Base-by-base conservation (phyloP, 2,329 filamentous ascomycete species). In the Paecilomyces formosus region DNA sequence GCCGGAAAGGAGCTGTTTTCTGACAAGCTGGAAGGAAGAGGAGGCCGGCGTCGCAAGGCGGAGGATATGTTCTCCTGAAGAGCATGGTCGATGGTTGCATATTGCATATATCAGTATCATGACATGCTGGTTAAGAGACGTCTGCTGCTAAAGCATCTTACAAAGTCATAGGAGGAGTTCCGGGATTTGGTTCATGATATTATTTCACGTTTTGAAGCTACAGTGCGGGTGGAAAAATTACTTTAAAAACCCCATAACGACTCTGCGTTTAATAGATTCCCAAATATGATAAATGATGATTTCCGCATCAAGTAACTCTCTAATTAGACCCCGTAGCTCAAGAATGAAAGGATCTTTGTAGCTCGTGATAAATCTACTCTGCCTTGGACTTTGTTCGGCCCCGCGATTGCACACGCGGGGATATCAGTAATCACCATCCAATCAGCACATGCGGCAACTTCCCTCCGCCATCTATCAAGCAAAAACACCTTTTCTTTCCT, bases 41-140 rank as follows among this genome's bases (percentile, higher is more conserved):
- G 82, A 13, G 79, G 80, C 59, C 80, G 78, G 61, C 82, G 89
- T 63, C 84, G 87, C 65, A 85, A 79, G 68, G 89, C 89, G 0
- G 87, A 90, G 65, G 89, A 92, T 74, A 77, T 89, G 62, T 92
- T 91, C 69, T 79, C 81, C 61, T 91, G 72, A 82, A 28, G 31
- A 24, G 15, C 11, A 52, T 18, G 11, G 11, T 11, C 21, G 50
- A 15, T 21, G 22, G 18, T 45, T 9, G 5, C 39, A 45, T 45
- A 45, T 45, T 18, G n/a, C 9, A 45, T n/a, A 45, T 8, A 45
- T 18, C 15, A 21, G 15, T 8, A 5, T 21, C n/a, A 45, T 45
- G 39, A 18, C 15, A 3, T 45, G 4, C n/a, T 45, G 39, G 18
- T 18, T 45, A 8, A 45, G 18, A 8, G 39, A 45, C 39, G n/a